phyloP scores from a whole-genome alignment of 2,329 filamentous ascomycete genomes.

The Fusarium sp. region DNA sequence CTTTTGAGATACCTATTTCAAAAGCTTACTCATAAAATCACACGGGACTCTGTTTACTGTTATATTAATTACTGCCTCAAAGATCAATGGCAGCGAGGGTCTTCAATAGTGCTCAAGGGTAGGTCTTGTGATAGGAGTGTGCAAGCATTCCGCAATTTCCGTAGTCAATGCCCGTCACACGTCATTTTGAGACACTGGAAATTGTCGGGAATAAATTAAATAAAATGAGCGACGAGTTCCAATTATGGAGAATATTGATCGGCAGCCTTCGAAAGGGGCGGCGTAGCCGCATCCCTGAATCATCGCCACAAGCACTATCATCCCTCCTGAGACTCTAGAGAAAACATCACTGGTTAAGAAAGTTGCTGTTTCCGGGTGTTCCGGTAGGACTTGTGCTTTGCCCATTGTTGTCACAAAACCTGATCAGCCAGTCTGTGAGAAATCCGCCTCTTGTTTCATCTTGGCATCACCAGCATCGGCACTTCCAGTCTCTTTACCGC shows the following conservation, averaged over 20 bases:
- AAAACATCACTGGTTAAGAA: no score
- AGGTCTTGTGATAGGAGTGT: background rate
- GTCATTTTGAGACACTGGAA: background rate
- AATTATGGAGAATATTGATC: background rate
- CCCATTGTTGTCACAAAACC: background rate
- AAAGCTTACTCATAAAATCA: no score
- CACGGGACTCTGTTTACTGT: no score
- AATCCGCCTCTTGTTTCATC: background rate
- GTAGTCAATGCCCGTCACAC: background rate
- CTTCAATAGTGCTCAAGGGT: background rate
- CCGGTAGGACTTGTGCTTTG: background rate
- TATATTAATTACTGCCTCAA: background rate
- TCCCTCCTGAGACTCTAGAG: background rate
- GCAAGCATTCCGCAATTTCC: background rate
- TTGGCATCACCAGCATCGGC: background rate
- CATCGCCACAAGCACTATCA: background rate
- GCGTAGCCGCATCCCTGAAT: background rate
- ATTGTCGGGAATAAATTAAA: background rate
- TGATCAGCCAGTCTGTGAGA: background rate
- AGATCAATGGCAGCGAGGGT: no score
- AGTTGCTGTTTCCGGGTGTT: background rate
- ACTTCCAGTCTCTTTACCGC: background rate
- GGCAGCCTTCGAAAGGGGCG: background rate
- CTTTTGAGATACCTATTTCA: no score
- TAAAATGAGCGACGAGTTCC: no score